These are phyloP conservation scores for Colletotrichum ledebouriae DNA, from an alignment of 2,329 filamentous ascomycete genomes.

Conservation along the genomic window DNA sequence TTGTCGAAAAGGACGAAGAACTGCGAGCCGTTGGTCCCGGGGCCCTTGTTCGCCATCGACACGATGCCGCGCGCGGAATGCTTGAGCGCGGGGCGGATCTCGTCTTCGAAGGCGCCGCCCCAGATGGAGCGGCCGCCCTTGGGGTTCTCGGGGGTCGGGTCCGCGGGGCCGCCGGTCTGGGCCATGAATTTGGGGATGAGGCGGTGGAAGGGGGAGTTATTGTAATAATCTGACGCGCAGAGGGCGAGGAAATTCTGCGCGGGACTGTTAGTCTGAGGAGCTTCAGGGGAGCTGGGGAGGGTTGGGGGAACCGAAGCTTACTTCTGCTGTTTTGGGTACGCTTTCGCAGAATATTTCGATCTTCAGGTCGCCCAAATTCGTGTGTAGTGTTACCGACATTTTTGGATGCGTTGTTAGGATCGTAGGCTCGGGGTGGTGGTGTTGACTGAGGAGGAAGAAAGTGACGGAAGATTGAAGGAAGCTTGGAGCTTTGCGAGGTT, in stretches of 20 bases:
- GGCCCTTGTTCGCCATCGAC: constrained; percentile 84
- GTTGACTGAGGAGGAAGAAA: neutral
- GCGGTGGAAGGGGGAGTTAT: constrained; percentile 82
- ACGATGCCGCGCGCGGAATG: constrained; percentile 79
- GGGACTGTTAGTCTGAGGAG: constrained; percentile 33
- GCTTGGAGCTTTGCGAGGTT: constrained; percentile 32
- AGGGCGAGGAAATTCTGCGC: constrained; percentile 87
- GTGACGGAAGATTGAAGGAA: neutral
- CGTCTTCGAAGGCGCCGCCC: constrained; percentile 81
- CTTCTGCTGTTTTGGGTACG: constrained; percentile 92
- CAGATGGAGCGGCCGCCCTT: constrained; percentile 82
- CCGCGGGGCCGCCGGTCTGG: constrained; percentile 77
- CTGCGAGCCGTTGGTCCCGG: constrained; percentile 80
- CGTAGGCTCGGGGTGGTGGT: constrained; percentile 2
- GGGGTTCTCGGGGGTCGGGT: constrained; percentile 68
- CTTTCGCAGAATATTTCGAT: constrained; percentile 96
- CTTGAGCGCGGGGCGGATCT: constrained; percentile 78
- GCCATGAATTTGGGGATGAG: constrained; percentile 86
- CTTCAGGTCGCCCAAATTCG: constrained; percentile 90
- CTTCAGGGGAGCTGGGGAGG: neutral
- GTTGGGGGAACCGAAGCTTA: constrained; percentile 51
- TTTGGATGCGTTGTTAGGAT: constrained; percentile 1
- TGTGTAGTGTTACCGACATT: constrained; percentile 85
- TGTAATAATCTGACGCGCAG: constrained; percentile 83
- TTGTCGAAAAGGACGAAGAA: constrained; percentile 86